Base-by-base conservation (phyloP, 257 asterid genomes). In the Vinca minor region DNA sequence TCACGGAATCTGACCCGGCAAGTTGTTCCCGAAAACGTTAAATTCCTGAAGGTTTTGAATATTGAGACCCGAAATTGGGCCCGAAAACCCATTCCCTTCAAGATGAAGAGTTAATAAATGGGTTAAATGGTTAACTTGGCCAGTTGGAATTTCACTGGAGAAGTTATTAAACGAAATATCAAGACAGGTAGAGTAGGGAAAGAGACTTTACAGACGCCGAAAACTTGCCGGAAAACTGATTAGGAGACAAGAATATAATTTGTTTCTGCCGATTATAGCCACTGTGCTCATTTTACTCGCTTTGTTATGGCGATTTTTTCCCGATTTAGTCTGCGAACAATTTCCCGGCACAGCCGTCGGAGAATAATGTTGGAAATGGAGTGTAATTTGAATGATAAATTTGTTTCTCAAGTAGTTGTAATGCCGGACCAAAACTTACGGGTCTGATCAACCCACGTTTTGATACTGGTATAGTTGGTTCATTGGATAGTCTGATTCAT, bases 121-220 rank as follows among this genome's bases (percentile, higher is more conserved):
- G 15, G 86, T 79, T 67, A 88, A 59, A 7, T 35, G 63, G 68
- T 73, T 86, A 10, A 83, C 53, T 20, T 34, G 61, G 54, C 6
- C 38, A 52, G 14, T 68, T 8, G 96, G 88, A 8, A 89, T 60
- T 8, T 60, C 62, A 0, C 97, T 96, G 64, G 89, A 72, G 49
- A 92, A 71, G 25, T 77, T 76, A 57, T 92, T 92, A 72, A 69
- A 64, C 5, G 97, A 87, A 45, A 92, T 81, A 79, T 92, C 97
- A 49, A 92, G 93, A 0, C 97, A n/a, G 81, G 79, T 81, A 85
- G 23, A 92, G 78, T 34, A 74, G 76, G 8, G 72, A 17, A 9
- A 79, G 83, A 1, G 81, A 74, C 18, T 74, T 21, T 3, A 87
- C 13, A 0, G 91, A 74, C 36, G 47, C 34, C 32, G 91, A 87